A percentile compares a stretch with the other conserved stretches of the same genome.
phyloP scores from a whole-genome alignment of 202 grass and related monocot species.

The Cymbopogon flexuosus region DNA sequence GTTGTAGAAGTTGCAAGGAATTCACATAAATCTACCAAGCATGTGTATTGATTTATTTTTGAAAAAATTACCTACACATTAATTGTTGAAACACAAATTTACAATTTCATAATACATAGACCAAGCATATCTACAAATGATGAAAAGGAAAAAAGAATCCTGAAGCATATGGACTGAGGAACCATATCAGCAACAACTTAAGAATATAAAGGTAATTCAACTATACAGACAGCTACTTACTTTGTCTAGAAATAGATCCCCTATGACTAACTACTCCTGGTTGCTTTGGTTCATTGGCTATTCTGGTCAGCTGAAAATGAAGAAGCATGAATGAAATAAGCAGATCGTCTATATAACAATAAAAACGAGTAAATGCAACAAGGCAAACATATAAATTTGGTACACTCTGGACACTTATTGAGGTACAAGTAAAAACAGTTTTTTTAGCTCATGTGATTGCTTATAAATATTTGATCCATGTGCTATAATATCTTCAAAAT shows the following conservation, averaged over 20 bases:
- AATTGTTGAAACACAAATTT: constrained; percentile 7
- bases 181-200: constrained; percentile 4
- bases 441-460: background rate
- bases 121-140: background rate
- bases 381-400: background rate
- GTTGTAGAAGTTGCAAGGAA: background rate
- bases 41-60: background rate
- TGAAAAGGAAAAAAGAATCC: background rate
- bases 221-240: constrained; percentile 16
- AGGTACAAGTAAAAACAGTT: background rate
- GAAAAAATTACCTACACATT: background rate
- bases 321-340: constrained; percentile 4
- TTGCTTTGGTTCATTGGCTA: constrained; percentile 29
- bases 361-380: background rate
- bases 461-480: background rate
- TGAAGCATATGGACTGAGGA: background rate
- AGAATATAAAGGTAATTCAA: background rate
- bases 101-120: constrained; percentile 6
- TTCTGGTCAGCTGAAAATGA: constrained; percentile 41
- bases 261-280: constrained; percentile 27
- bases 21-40: background rate
- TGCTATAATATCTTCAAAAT: background rate
- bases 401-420: background rate
- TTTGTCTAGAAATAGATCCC: constrained; percentile 42
- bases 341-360: background rate